Evolutionary conservation across 129 eudicot species (phyloP).

Genomic region (Pittosporum tobira): DNA sequence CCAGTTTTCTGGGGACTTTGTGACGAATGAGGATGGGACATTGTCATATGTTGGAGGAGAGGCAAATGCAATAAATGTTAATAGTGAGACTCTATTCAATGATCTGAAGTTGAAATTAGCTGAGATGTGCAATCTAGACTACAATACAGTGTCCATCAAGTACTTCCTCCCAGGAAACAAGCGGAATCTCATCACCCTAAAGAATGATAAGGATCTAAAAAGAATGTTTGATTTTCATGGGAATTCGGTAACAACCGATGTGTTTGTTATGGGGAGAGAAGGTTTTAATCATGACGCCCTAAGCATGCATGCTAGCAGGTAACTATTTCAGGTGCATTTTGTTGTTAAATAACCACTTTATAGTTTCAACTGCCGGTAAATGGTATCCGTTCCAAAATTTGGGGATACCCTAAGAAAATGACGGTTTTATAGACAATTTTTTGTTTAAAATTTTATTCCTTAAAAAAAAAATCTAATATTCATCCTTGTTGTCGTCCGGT

Average conservation of each 20-base stretch:
- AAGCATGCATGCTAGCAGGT: slow-evolving; percentile 35
- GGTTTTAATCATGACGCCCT: slow-evolving; percentile 44
- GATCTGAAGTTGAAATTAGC: slow-evolving; percentile 65
- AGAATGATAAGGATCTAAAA: slow-evolving; percentile 63
- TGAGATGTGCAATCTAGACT: slow-evolving; percentile 50
- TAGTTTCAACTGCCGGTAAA: not conserved
- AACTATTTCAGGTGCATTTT: not conserved
- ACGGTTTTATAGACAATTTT: too few relatives aligned
- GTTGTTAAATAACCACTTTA: not conserved
- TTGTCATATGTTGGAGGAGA: slow-evolving; percentile 68
- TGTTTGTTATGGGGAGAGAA: slow-evolving; percentile 51
- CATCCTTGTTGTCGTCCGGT: too few relatives aligned
- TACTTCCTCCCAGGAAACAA: slow-evolving; percentile 84
- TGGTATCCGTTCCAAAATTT: too few relatives aligned
- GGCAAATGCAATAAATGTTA: slow-evolving; percentile 67
- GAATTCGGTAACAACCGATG: slow-evolving; percentile 64
- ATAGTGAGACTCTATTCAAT: slow-evolving; percentile 43
- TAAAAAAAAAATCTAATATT: too few relatives aligned
- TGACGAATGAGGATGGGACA: slow-evolving; percentile 63
- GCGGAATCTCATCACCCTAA: slow-evolving; percentile 60
- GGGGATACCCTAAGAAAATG: too few relatives aligned
- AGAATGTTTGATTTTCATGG: slow-evolving; percentile 75
- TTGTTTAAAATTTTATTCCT: too few relatives aligned
- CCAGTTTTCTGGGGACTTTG: slow-evolving; percentile 71
- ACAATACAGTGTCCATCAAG: slow-evolving; percentile 47